Conservation (phyloP, 805 yeast genomes). For the Wickerhamomyces ciferrii region DNA sequence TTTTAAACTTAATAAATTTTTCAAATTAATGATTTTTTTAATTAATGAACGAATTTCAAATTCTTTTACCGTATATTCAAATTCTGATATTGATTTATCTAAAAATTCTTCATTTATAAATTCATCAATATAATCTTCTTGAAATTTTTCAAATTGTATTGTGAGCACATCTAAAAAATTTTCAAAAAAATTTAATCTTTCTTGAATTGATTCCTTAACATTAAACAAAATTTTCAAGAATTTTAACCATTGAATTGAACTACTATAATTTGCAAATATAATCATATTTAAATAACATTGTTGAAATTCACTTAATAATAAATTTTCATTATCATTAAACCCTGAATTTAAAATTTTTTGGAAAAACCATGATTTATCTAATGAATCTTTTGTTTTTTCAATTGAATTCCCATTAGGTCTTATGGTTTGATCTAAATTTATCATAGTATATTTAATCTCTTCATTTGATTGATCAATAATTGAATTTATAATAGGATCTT, state of each 20-base stretch:
- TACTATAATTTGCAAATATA: slow-evolving; percentile 57
- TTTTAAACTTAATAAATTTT: slow-evolving; percentile 5
- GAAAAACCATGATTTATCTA: slow-evolving; percentile 62
- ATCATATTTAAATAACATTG: slow-evolving; percentile 42
- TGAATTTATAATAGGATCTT: slow-evolving; percentile 27
- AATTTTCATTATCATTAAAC: slow-evolving; percentile 24
- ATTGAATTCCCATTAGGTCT: slow-evolving; percentile 30
- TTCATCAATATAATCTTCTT: slow-evolving; percentile 38
- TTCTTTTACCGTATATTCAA: slow-evolving; percentile 21
- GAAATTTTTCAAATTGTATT: slow-evolving; percentile 34
- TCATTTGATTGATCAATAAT: slow-evolving; percentile 26
- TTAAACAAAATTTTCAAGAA: slow-evolving; percentile 38
- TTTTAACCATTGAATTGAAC: slow-evolving; percentile 59
- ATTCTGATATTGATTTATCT: slow-evolving; percentile 13
- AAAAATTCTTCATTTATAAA: slow-evolving; percentile 20
- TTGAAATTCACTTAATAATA: slow-evolving; percentile 49
- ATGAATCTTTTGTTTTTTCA: slow-evolving; percentile 42
- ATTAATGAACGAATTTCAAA: slow-evolving; percentile 13
- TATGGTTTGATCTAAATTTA: slow-evolving; percentile 35
- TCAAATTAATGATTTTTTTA: slow-evolving; percentile 7
- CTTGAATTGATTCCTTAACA: slow-evolving; percentile 24
- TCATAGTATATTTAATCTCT: slow-evolving; percentile 35
- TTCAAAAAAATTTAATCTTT: slow-evolving; percentile 21
- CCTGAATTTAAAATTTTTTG: slow-evolving; percentile 22
- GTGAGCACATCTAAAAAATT: slow-evolving; percentile 27